Evolutionary conservation across 2,329 filamentous ascomycete species (phyloP), one percentile per base, ranked within the genome.

Genomic region (Cladosporium colombiae): DNA sequence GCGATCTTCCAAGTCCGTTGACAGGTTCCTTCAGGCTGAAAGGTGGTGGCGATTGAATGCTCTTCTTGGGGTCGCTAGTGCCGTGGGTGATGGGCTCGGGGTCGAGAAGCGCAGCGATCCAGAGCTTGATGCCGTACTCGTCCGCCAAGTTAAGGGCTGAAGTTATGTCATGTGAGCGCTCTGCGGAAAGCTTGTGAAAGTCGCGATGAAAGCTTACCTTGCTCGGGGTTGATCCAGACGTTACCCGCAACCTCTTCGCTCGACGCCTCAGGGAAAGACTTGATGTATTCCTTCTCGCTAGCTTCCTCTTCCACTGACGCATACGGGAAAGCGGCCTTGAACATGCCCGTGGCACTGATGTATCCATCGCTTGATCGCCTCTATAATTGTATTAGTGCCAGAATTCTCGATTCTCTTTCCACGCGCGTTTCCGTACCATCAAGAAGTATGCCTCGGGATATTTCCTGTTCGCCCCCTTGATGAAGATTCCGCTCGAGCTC

Each of bases 181-280:
- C 27, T 25, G 53, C 21, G 50, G 52, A 27, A 37, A 56, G 23
- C 40, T 65, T 55, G 46, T 64, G 62, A 66, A 53, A 37, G 66
- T 53, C 35, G 55, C 27, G 65, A 55, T 40, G 23, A 21, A 56
- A 58, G 64, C 79, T 72, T 81, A 90, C 88, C 88, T 76, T 86
- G 82, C 70, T 89, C 84, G 6, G 94, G 93, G 56, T 92, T 88
- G 60, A 98, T 93, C 95, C 95, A 99, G 62, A 99, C 88, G 78
- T 97, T 99, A 55, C 95, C 95, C 29, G 95, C 95, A 33, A 95
- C 93, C 83, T 98, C 95, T 76, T 98, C 93, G 65, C 85, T 85
- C 72, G 93, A 96, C 11, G 93, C 96, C 33, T 90, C 90, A 37
- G 87, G 80, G 31, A 95, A 88, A 7, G 86, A 87, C 82, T 97